phyloP scores from a whole-genome alignment of 225 moss, liverwort and hornwort species.

The Bryum argenteum region DNA sequence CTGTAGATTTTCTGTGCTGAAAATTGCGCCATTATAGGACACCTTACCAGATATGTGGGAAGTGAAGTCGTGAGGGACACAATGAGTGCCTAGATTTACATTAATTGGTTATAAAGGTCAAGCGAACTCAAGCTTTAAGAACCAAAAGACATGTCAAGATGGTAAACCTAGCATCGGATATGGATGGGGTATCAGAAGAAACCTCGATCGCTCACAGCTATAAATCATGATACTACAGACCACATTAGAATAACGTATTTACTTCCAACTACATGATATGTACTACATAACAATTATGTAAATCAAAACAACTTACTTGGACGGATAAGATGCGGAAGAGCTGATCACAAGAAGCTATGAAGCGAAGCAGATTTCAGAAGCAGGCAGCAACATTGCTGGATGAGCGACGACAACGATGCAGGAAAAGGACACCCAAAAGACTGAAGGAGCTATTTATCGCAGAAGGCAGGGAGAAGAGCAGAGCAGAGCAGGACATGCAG shows the following conservation, averaged over 20 bases:
- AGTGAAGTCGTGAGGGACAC: too few species aligned
- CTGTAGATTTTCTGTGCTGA: too few species aligned
- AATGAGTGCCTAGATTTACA: too few species aligned
- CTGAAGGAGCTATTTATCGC: constrained; percentile 64
- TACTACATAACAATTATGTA: constrained; percentile 43
- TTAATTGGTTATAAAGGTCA: too few species aligned
- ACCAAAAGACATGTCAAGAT: too few species aligned
- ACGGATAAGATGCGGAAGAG: constrained; percentile 43
- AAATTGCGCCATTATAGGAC: too few species aligned
- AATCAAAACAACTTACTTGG: constrained; percentile 70
- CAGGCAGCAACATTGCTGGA: constrained; percentile 69
- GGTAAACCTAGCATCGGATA: too few species aligned
- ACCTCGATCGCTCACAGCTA: too few species aligned
- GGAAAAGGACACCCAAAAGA: constrained; percentile 64
- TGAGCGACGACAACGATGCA: constrained; percentile 73
- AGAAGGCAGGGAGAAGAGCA: constrained; percentile 89
- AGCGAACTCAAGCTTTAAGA: too few species aligned
- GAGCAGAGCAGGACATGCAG: constrained; percentile 68
- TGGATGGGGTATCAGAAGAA: too few species aligned
- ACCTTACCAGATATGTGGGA: too few species aligned
- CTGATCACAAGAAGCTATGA: constrained; percentile 64
- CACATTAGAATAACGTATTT: background rate
- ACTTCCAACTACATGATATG: constrained; percentile 10
- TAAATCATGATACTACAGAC: too few species aligned
- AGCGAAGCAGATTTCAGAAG: constrained; percentile 64